phyloP scores from a whole-genome alignment of 495 filamentous ascomycete genomes.

The Xylaria sp. region DNA sequence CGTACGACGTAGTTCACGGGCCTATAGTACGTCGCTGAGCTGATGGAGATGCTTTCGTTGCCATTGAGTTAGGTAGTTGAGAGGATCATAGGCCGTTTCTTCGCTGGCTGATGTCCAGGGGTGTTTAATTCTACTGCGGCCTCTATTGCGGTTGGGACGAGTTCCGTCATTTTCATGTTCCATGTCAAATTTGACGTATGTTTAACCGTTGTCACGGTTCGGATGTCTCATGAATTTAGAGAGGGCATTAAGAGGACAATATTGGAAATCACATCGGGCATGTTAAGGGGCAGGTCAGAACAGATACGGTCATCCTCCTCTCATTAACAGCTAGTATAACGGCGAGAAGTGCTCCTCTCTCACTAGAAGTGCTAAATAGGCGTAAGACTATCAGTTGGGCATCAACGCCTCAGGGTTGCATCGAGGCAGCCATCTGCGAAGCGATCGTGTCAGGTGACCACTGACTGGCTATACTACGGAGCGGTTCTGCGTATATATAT shows the following conservation, averaged over 20 bases:
- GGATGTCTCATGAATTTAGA: not conserved
- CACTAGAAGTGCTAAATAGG: not conserved
- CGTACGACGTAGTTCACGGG: not conserved
- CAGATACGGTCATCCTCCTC: not conserved
- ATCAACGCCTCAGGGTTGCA: not conserved
- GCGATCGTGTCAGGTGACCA: not conserved
- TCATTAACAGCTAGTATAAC: not conserved
- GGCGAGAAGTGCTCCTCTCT: not conserved
- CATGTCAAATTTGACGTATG: not conserved
- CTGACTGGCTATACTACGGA: not conserved
- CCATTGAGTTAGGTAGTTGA: not conserved
- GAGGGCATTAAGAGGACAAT: not conserved
- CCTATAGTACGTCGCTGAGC: not conserved
- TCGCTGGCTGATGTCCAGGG: too few relatives aligned
- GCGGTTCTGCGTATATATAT: not conserved
- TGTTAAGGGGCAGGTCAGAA: not conserved
- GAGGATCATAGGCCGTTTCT: too few relatives aligned
- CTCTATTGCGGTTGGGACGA: not conserved
- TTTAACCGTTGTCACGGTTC: not conserved
- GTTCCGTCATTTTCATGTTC: not conserved
- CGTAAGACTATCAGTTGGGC: not conserved
- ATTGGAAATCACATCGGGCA: not conserved
- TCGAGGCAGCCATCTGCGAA: not conserved
- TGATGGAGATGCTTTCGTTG: not conserved
- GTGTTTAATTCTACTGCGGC: not conserved